A percentile compares a stretch with the other conserved stretches of the same genome.
phyloP scores from a whole-genome alignment of 345 rosid species.

The Dipteronia dyeriana region DNA sequence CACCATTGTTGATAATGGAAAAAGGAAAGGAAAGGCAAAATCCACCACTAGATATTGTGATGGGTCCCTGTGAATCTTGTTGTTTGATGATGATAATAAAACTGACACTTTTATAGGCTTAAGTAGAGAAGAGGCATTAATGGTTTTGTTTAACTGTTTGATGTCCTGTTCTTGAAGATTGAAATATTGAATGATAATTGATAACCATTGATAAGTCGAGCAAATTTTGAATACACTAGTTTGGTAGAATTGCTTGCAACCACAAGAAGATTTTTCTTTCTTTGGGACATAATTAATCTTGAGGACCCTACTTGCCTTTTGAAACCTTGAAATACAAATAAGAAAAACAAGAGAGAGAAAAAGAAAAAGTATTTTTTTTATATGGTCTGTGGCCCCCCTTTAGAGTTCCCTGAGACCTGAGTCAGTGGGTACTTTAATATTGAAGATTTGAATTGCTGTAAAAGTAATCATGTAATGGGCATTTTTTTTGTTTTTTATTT shows the following conservation, averaged over 20 bases:
- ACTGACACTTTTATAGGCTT: neutral
- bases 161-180: neutral
- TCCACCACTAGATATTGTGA: constrained; percentile 17
- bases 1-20: neutral
- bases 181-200: neutral
- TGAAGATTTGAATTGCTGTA: constrained; percentile 28
- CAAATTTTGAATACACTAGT: neutral
- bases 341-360: neutral
- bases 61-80: constrained; percentile 21
- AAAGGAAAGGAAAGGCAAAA: neutral
- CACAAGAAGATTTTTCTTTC: constrained; percentile 1
- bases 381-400: constrained; percentile 18
- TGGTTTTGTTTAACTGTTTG: neutral
- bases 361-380: constrained; percentile 14
- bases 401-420: constrained; percentile 4
- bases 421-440: constrained; percentile 25
- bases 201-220: constrained; percentile 8
- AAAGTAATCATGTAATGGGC: constrained; percentile 39
- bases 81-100: neutral
- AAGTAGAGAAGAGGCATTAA: neutral
- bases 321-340: neutral
- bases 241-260: constrained; percentile 2
- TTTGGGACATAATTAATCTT: neutral
- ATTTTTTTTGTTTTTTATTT: neutral
- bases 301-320: constrained; percentile 23